Evolutionary conservation across 352 stramenopile species (phyloP).

Genomic region (Pythium oligandrum): DNA sequence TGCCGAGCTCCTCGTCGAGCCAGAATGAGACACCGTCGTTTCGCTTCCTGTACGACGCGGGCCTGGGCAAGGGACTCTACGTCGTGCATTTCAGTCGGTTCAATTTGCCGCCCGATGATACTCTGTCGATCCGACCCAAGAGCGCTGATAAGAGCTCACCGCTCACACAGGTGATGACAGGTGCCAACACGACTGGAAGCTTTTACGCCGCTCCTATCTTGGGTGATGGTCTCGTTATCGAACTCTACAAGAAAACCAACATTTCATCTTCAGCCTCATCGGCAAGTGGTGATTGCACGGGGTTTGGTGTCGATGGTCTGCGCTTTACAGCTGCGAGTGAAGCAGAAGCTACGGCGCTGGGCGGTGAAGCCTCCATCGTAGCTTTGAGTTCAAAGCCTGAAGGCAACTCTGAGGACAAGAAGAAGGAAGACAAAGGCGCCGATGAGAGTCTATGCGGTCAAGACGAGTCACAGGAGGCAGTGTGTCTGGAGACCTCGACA

Average conservation of each 20-base stretch:
- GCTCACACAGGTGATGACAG: conserved; percentile 22
- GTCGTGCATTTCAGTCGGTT: conserved; percentile 58
- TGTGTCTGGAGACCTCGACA: conserved; percentile 34
- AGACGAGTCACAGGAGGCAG: conserved; percentile 67
- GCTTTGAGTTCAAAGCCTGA: conserved; percentile 2
- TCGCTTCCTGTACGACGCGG: conserved; percentile 35
- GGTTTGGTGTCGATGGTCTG: conserved; percentile 47
- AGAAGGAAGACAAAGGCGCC: conserved; percentile 15
- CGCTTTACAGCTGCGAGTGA: conserved; percentile 36
- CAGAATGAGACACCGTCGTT: conserved; percentile 25
- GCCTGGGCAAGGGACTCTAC: conserved; percentile 49
- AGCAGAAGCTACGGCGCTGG: conserved; percentile 14
- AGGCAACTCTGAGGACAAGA: neutral
- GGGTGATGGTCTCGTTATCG: conserved; percentile 38
- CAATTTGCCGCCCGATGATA: conserved; percentile 39
- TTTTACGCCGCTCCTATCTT: conserved; percentile 51
- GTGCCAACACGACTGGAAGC: conserved; percentile 40
- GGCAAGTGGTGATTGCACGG: conserved; percentile 23
- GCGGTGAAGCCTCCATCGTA: conserved; percentile 10
- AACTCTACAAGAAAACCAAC: conserved; percentile 30
- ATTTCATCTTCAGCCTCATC: conserved; percentile 3
- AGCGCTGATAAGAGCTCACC: conserved; percentile 16
- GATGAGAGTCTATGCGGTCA: conserved; percentile 62
- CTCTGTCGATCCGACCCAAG: conserved; percentile 32
- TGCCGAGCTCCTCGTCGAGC: conserved; percentile 13